Evolutionary conservation across 257 asterid species (phyloP), one percentile per base, ranked within the genome.

Genomic region (Nyctanthes arbortristis): DNA sequence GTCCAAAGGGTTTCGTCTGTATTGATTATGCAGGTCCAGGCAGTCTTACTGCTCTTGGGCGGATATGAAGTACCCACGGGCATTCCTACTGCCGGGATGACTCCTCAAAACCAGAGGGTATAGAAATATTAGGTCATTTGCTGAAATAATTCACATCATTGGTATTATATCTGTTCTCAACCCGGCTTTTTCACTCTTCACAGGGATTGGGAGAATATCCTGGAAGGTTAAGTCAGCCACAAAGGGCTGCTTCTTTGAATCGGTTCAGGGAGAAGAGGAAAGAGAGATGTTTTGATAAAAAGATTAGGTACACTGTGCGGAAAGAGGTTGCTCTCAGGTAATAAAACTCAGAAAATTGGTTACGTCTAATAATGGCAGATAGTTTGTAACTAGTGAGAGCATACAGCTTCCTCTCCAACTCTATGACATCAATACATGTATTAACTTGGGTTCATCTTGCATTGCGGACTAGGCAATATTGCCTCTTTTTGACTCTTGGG

Each of bases 241-340:
- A 91, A 68, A 79, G 99, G 62, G 97, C 87, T 77, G 97, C 96
- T 65, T 94, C 96, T 65, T 85, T 91, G 75, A 89, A 89, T 80
- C 85, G 97, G 27, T 94, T 94, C 77, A 85, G 99, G 71, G 96
- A 94, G 76, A 94, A 91, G 85, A 84, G 95, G 72, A 94, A 94
- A 82, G 99, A 94, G 54, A 74, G 99, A 24, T 91, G 97, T 77
- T 94, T 86, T 70, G 97, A 91, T 55, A 94, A 94, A 81, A 94
- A 89, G 81, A 94, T 91, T 34, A 97, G 99, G 11, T 94, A 94
- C 71, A 84, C 91, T 28, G 99, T 94, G 61, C 86, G 99, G 75
- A 91, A 91, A 87, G 99, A 94, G 83, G 99, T 94, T 82, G 99
- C 99, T 32, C 91, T 88, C 70, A 88, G 97, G 99, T 94, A 84